Evolutionary conservation across 2,329 filamentous ascomycete species (phyloP).

Genomic region (Daldinia sp.): DNA sequence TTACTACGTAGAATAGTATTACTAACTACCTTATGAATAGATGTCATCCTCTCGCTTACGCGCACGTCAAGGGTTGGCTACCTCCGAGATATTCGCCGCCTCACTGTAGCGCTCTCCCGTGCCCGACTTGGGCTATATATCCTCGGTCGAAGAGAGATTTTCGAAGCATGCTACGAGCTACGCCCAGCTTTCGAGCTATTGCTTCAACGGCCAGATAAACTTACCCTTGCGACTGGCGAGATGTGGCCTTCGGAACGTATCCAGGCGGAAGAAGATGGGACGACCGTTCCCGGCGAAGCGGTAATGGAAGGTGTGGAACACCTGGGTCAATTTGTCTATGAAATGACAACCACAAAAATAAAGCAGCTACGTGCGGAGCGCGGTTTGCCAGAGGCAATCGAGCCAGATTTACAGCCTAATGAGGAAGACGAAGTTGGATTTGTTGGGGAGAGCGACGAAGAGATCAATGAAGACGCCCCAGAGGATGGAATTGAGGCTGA

Average conservation of each 20-base stretch:
- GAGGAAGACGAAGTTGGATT: constrained; percentile 45
- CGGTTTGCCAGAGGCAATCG: constrained; percentile 40
- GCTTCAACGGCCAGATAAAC: constrained; percentile 78
- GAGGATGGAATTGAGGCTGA: constrained; percentile 19
- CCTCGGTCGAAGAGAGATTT: constrained; percentile 85
- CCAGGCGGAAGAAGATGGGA: constrained; percentile 55
- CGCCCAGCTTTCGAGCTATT: constrained; percentile 85
- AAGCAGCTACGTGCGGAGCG: constrained; percentile 57
- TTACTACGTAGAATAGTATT: neutral
- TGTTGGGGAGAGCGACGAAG: constrained; percentile 40
- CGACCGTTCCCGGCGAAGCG: constrained; percentile 63
- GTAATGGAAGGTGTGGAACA: constrained; percentile 93
- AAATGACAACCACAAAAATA: constrained; percentile 81
- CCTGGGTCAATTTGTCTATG: constrained; percentile 92
- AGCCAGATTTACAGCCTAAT: constrained; percentile 40
- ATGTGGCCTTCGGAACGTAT: constrained; percentile 76
- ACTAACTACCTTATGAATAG: constrained; percentile 57
- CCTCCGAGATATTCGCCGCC: constrained; percentile 87
- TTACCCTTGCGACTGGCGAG: constrained; percentile 84
- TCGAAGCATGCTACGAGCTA: constrained; percentile 88
- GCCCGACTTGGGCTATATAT: constrained; percentile 92
- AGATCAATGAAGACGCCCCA: constrained; percentile 13
- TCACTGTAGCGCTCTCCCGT: constrained; percentile 93
- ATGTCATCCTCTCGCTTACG: constrained; percentile 92
- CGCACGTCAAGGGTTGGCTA: constrained; percentile 91